Percentiles rank a stretch among this genome's conserved stretches.
These are phyloP conservation scores for Leonotis leonurus DNA, from an alignment of 257 asterid species.

Conservation along the genomic window DNA sequence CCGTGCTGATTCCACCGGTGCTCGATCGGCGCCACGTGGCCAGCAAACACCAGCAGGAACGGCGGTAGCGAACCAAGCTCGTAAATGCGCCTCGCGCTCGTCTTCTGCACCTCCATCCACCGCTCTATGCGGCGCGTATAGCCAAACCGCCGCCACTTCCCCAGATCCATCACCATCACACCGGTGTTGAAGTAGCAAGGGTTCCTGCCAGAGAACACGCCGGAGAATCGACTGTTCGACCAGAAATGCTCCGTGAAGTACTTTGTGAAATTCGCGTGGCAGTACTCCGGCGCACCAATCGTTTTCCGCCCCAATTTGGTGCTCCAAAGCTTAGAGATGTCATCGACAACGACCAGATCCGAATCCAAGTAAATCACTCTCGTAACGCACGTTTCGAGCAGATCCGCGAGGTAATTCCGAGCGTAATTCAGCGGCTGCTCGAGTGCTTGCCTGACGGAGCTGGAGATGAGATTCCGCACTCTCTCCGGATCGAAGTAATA, in stretches of 20 bases:
- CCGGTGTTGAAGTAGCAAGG: conserved; percentile 68
- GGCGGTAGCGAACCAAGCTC: conserved; percentile 73
- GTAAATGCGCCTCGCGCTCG: conserved; percentile 35
- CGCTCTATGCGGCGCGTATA: conserved; percentile 48
- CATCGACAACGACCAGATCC: conserved; percentile 61
- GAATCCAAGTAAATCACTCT: conserved; percentile 64
- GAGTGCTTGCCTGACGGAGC: conserved; percentile 47
- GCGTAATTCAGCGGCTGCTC: conserved; percentile 74
- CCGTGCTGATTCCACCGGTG: conserved; percentile 69
- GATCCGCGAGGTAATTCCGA: conserved; percentile 48
- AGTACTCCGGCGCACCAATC: conserved; percentile 65
- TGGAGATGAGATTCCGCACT: conserved; percentile 43
- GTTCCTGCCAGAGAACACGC: conserved; percentile 37
- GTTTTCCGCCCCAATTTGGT: conserved; percentile 30
- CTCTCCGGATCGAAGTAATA: conserved; percentile 50
- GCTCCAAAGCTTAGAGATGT: conserved; percentile 47
- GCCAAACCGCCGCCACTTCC: conserved; percentile 42
- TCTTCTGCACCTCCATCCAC: conserved; percentile 65
- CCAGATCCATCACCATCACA: conserved; percentile 58
- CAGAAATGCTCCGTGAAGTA: conserved; percentile 55
- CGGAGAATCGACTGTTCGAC: conserved; percentile 31
- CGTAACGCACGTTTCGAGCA: conserved; percentile 42
- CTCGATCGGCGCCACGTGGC: conserved; percentile 46
- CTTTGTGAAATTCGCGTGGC: conserved; percentile 62
- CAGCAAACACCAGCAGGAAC: conserved; percentile 51